phyloP scores from a whole-genome alignment of 495 filamentous ascomycete genomes.

The Penicillium dipodomyicola region DNA sequence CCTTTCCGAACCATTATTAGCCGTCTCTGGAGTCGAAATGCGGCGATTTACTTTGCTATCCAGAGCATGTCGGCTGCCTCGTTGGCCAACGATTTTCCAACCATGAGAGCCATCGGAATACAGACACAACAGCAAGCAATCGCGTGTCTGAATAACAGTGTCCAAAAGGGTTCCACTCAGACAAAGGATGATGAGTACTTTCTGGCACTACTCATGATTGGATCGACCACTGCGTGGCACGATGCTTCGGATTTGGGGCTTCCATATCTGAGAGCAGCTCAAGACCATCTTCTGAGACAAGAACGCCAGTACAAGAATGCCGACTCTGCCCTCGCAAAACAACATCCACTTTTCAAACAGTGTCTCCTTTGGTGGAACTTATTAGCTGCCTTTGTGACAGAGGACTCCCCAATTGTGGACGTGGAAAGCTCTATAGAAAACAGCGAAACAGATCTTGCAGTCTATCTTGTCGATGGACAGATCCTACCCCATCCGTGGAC shows the following conservation, averaged over 20 bases:
- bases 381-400: slow-evolving; percentile 27
- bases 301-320: slow-evolving; percentile 19
- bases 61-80: slow-evolving; percentile 31
- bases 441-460: slow-evolving; percentile 18
- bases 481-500: slow-evolving; percentile 28
- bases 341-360: slow-evolving; percentile 28
- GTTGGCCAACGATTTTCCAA: slow-evolving; percentile 27
- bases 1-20: slow-evolving; percentile 26
- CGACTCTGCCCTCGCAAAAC: slow-evolving; percentile 24
- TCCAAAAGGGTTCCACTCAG: slow-evolving; percentile 16
- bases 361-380: slow-evolving; percentile 29
- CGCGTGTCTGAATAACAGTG: slow-evolving; percentile 22
- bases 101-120: slow-evolving; percentile 25
- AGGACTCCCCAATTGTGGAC: slow-evolving; percentile 23
- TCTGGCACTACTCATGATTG: slow-evolving; percentile 27
- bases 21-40: slow-evolving; percentile 28
- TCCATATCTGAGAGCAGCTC: slow-evolving; percentile 25
- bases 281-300: slow-evolving; percentile 22
- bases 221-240: slow-evolving; percentile 26
- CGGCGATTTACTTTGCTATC: slow-evolving; percentile 28
- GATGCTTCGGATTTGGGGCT: slow-evolving; percentile 24
- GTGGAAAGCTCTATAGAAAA: slow-evolving; percentile 20
- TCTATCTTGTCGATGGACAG: slow-evolving; percentile 28
- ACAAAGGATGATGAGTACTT: slow-evolving; percentile 28
- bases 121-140: slow-evolving; percentile 31